These are phyloP conservation scores for Vitis riparia DNA, from an alignment of 164 flowering plant genomes.

Conservation along the genomic window DNA sequence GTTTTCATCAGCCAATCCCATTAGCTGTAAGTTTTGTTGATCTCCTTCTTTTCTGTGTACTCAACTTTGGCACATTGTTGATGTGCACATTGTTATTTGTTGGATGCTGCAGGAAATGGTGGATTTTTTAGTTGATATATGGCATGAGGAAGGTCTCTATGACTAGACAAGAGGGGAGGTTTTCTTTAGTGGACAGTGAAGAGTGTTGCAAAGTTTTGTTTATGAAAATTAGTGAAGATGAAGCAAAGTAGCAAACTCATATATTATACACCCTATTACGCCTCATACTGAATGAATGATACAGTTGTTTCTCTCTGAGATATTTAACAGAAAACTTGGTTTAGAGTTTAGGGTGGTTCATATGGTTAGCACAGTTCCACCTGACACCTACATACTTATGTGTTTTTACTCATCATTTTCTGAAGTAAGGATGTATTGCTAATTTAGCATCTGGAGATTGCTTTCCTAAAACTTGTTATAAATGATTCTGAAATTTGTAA, in stretches of 20 bases:
- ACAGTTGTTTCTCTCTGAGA: neutral
- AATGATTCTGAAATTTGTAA: neutral
- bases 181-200: neutral
- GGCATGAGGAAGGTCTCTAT: constrained; percentile 40
- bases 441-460: neutral
- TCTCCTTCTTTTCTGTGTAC: neutral
- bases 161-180: constrained; percentile 20
- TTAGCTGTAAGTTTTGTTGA: constrained; percentile 30
- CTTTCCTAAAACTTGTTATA: neutral
- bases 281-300: neutral
- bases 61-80: neutral
- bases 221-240: neutral
- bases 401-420: neutral
- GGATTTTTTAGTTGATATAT: constrained; percentile 39
- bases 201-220: constrained; percentile 10
- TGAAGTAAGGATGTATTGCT: neutral
- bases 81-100: neutral
- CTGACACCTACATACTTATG: neutral
- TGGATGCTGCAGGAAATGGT: constrained; percentile 40
- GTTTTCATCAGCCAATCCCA: constrained; percentile 37
- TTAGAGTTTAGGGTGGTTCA: neutral
- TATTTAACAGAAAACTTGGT: neutral
- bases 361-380: neutral
- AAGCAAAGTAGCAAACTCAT: neutral
- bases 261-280: neutral